Conservation (phyloP, 495 filamentous ascomycete species). For the Hypoxylon lienhwacheense region DNA sequence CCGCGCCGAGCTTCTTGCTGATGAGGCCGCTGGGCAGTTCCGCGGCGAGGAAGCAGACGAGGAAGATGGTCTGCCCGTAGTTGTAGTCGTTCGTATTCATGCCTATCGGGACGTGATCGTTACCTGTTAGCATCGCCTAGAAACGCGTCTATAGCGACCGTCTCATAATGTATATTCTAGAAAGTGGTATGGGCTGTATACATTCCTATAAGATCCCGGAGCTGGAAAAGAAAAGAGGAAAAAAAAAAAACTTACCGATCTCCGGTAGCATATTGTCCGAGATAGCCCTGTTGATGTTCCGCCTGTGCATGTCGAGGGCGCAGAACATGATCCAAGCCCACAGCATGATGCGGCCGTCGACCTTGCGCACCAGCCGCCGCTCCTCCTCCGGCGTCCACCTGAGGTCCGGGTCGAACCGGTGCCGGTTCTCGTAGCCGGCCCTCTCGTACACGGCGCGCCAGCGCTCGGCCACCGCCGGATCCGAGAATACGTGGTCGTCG, state of each 20-base stretch:
- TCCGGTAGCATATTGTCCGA: conserved; percentile 47
- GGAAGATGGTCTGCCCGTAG: conserved; percentile 49
- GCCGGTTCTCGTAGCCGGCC: conserved; percentile 56
- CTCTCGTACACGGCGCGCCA: conserved; percentile 54
- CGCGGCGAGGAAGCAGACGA: conserved; percentile 50
- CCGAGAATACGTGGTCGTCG: conserved; percentile 45
- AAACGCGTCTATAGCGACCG: background rate
- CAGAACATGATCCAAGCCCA: conserved; percentile 53
- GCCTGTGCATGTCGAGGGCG: conserved; percentile 48
- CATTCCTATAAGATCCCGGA: no score
- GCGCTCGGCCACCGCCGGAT: conserved; percentile 50
- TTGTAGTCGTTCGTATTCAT: conserved; percentile 56
- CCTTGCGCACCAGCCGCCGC: conserved; percentile 50
- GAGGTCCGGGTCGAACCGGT: conserved; percentile 57
- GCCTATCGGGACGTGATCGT: no score
- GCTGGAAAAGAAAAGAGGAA: background rate
- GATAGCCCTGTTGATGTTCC: conserved; percentile 52
- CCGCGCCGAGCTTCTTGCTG: conserved; percentile 52
- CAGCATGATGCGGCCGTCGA: conserved; percentile 42
- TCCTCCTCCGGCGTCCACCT: conserved; percentile 55
- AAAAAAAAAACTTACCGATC: conserved; percentile 24
- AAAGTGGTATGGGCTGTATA: no score
- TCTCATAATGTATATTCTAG: no score
- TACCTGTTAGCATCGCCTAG: background rate
- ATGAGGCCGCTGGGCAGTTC: conserved; percentile 53